These are phyloP conservation scores for Calonectria leucothoes DNA, from an alignment of 2,329 filamentous ascomycete species.

Conservation along the genomic window DNA sequence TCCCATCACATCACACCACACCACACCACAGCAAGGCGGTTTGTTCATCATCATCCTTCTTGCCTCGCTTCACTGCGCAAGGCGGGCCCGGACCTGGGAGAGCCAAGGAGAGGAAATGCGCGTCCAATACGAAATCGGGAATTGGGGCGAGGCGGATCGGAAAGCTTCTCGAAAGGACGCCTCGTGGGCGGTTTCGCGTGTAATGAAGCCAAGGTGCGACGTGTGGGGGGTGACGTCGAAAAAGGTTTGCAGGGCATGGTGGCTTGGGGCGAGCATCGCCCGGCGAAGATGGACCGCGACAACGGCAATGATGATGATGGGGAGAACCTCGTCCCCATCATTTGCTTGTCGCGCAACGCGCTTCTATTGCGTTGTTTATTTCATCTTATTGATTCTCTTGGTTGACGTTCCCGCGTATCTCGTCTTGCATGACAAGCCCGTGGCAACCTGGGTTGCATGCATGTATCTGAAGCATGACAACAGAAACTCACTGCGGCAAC, in stretches of 20 bases:
- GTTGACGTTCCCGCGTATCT: neutral
- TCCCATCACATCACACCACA: neutral
- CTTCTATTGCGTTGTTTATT: neutral
- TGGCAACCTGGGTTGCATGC: conserved; percentile 1
- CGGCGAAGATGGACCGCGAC: neutral
- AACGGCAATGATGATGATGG: neutral
- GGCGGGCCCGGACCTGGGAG: neutral
- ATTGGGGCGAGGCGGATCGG: neutral
- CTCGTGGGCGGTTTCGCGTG: neutral
- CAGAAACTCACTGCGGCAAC: conserved; percentile 5
- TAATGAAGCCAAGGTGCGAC: neutral
- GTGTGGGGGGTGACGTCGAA: neutral
- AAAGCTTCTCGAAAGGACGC: neutral
- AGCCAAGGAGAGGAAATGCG: conserved; percentile 1
- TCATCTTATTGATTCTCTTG: neutral
- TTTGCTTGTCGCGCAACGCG: neutral
- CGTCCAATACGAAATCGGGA: neutral
- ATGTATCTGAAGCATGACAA: conserved; percentile 10
- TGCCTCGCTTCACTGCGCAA: neutral
- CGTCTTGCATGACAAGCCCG: neutral
- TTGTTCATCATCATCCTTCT: neutral
- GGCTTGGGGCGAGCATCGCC: neutral
- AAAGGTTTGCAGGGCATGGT: conserved; percentile 1
- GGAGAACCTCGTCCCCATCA: too few species aligned
- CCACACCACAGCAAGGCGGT: neutral